Evolutionary conservation across 345 rosid genomes (phyloP).

Genomic region (Melastoma malabathricum): DNA sequence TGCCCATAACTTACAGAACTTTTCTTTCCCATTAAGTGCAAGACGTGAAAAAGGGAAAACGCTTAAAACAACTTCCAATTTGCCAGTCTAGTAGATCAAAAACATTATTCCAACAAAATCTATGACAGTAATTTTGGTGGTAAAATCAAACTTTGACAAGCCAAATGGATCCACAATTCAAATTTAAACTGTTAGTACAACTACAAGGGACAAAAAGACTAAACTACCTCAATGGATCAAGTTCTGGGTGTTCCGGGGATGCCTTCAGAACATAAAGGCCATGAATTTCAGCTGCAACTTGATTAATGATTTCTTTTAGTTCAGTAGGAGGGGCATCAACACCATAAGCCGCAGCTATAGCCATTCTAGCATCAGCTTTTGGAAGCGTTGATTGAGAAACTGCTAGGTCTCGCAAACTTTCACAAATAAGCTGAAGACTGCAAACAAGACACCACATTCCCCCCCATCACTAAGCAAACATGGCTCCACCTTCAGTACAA

Average conservation of each 20-base stretch:
- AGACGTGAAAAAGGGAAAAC: no score
- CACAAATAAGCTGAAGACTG: conserved; percentile 52
- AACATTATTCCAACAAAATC: no score
- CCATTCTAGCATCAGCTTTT: conserved; percentile 53
- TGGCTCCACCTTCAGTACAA: no score
- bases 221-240: conserved; percentile 47
- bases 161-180: no score
- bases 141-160: not conserved
- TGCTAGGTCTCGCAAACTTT: conserved; percentile 55
- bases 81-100: no score
- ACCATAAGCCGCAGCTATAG: conserved; percentile 37
- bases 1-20: no score
- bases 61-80: no score
- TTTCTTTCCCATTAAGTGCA: no score
- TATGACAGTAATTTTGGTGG: not conserved
- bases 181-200: no score
- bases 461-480: not conserved
- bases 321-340: conserved; percentile 48
- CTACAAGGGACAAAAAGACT: not conserved
- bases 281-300: conserved; percentile 24
- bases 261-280: conserved; percentile 26
- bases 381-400: conserved; percentile 46
- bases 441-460: conserved; percentile 4
- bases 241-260: conserved; percentile 33
- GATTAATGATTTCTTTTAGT: conserved; percentile 29